phyloP scores from a whole-genome alignment of 441 rosid genomes.

The Lagerstroemia fauriei region DNA sequence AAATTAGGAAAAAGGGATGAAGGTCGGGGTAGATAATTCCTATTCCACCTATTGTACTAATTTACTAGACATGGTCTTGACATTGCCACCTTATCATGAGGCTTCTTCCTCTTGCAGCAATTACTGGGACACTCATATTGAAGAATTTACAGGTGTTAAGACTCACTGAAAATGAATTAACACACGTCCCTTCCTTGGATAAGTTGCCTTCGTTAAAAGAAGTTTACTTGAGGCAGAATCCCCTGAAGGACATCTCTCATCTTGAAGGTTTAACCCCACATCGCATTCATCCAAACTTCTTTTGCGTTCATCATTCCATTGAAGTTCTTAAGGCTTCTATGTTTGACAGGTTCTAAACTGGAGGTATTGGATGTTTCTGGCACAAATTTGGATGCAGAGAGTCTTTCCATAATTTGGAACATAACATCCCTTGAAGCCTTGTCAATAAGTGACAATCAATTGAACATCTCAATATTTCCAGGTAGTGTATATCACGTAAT shows the following conservation, averaged over 20 bases:
- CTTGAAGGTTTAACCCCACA: not conserved
- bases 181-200: not conserved
- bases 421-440: constrained; percentile 8
- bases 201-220: not conserved
- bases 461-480: not conserved
- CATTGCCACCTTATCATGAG: not conserved
- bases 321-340: not conserved
- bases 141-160: not conserved
- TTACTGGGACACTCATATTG: not conserved
- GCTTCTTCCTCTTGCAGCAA: not conserved
- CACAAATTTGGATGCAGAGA: not conserved
- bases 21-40: not conserved
- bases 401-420: not conserved
- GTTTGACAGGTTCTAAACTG: not conserved
- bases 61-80: not conserved
- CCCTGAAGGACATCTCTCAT: not conserved
- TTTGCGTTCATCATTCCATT: not conserved
- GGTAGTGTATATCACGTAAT: not conserved
- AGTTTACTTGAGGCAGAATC: not conserved
- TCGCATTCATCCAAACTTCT: not conserved
- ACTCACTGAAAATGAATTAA: not conserved
- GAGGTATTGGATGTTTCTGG: not conserved
- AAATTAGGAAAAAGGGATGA: too few species aligned
- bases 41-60: constrained; percentile 6
- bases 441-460: not conserved